phyloP scores from a whole-genome alignment of 345 rosid species.

The Bretschneidera sinensis region DNA sequence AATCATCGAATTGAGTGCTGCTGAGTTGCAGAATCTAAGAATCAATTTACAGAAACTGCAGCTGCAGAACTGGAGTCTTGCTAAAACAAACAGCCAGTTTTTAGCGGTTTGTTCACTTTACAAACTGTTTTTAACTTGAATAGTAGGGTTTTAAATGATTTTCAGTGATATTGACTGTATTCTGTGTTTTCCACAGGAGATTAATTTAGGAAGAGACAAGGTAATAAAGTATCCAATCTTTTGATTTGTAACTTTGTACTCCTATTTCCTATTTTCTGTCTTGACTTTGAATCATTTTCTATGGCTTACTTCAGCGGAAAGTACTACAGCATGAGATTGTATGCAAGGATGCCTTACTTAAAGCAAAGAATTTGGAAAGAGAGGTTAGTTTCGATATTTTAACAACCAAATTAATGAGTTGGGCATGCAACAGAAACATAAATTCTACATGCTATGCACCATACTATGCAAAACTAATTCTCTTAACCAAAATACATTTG shows the following conservation, averaged over 20 bases:
- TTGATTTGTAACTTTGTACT: neutral
- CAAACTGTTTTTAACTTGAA: neutral
- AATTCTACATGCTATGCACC: no score
- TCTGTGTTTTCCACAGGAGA: constrained; percentile 36
- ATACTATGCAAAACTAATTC: no score
- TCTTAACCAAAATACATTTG: no score
- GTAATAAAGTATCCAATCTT: constrained; percentile 17
- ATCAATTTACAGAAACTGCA: constrained; percentile 42
- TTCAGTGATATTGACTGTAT: constrained; percentile 3
- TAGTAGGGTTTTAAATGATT: neutral
- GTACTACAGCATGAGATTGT: constrained; percentile 50
- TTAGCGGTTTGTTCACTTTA: constrained; percentile 41
- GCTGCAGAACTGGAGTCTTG: constrained; percentile 57
- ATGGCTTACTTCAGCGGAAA: constrained; percentile 31
- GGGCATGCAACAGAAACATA: no score
- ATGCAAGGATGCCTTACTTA: constrained; percentile 49
- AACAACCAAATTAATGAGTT: no score
- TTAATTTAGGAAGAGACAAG: constrained; percentile 52
- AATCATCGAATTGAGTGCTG: constrained; percentile 46
- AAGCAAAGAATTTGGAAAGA: constrained; percentile 28
- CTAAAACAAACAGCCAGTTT: constrained; percentile 54
- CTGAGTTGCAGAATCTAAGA: constrained; percentile 42
- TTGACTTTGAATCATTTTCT: neutral
- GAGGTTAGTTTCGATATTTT: constrained; percentile 21
- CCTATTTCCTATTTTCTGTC: neutral